phyloP scores from a whole-genome alignment of 1,284 basidiomycete species.

The Moniliophthora roreri region DNA sequence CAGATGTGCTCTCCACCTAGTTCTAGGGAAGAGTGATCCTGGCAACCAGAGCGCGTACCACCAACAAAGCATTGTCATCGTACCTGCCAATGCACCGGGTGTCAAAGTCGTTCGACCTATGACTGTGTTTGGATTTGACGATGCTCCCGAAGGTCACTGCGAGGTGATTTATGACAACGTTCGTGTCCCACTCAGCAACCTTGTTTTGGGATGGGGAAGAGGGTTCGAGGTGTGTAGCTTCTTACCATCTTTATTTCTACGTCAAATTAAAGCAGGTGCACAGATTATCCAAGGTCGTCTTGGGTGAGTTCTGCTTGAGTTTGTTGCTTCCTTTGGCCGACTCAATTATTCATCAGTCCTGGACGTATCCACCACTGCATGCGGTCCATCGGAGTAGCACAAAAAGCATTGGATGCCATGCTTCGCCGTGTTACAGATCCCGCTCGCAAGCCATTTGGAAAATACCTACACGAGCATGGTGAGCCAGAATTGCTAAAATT shows the following conservation, averaged over 20 bases:
- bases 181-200: conserved; percentile 78
- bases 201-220: conserved; percentile 90
- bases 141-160: conserved; percentile 94
- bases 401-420: conserved; percentile 85
- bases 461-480: conserved; percentile 91
- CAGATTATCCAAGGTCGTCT: conserved; percentile 97
- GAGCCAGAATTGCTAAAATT: conserved; percentile 15
- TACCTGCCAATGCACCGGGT: conserved; percentile 86
- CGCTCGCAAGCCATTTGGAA: conserved; percentile 90
- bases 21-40: conserved; percentile 91
- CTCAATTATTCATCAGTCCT: conserved; percentile 50
- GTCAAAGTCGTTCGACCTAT: conserved; percentile 90
- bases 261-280: background rate
- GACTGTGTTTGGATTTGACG: conserved; percentile 92
- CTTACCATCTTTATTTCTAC: background rate
- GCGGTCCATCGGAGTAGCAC: conserved; percentile 91
- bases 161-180: conserved; percentile 96
- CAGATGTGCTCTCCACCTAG: conserved; percentile 85
- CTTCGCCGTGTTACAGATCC: conserved; percentile 92
- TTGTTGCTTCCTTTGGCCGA: conserved; percentile 4
- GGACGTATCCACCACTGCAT: conserved; percentile 99
- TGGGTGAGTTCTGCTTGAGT: conserved; percentile 53
- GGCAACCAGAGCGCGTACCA: conserved; percentile 70
- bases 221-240: conserved; percentile 75
- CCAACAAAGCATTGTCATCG: conserved; percentile 93